phyloP scores from a whole-genome alignment of 352 stramenopile genomes.

The Phytopythium montanum region DNA sequence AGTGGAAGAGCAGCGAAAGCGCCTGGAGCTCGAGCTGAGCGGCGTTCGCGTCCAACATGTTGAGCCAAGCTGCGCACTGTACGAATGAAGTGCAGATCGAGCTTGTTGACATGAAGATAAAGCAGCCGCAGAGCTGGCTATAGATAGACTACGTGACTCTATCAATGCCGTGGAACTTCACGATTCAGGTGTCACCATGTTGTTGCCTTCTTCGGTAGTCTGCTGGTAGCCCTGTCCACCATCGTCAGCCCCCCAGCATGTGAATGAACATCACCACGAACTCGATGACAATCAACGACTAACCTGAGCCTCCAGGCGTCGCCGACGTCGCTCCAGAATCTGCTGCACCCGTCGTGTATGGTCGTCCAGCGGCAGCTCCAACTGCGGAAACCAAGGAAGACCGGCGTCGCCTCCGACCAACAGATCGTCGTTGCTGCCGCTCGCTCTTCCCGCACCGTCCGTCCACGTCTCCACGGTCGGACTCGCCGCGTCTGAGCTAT shows the following conservation, averaged over 20 bases:
- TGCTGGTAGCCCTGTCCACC: background rate
- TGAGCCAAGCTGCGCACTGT: background rate
- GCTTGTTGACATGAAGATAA: background rate
- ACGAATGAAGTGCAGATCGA: background rate
- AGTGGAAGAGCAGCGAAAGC: slow-evolving; percentile 34
- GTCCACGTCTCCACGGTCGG: background rate
- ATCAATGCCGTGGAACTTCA: background rate
- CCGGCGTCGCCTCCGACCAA: slow-evolving; percentile 13
- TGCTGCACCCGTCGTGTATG: slow-evolving; percentile 37
- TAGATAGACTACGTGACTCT: background rate
- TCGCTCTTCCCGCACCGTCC: background rate
- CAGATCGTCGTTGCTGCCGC: slow-evolving; percentile 4
- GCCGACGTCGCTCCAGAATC: slow-evolving; percentile 36
- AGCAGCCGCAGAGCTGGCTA: too few species aligned
- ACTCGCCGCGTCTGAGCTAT: slow-evolving; percentile 22
- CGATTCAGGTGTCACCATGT: background rate
- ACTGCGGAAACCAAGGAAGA: slow-evolving; percentile 8
- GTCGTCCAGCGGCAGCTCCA: slow-evolving; percentile 11
- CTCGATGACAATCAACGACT: background rate
- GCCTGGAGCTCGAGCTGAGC: slow-evolving; percentile 41
- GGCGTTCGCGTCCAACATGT: background rate
- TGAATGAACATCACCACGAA: background rate
- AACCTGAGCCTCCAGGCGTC: slow-evolving; percentile 47
- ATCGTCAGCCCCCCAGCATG: background rate
- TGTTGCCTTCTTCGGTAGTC: background rate